phyloP scores from a whole-genome alignment of 768 basidiomycete genomes.

The Pleurotus eryngii region DNA sequence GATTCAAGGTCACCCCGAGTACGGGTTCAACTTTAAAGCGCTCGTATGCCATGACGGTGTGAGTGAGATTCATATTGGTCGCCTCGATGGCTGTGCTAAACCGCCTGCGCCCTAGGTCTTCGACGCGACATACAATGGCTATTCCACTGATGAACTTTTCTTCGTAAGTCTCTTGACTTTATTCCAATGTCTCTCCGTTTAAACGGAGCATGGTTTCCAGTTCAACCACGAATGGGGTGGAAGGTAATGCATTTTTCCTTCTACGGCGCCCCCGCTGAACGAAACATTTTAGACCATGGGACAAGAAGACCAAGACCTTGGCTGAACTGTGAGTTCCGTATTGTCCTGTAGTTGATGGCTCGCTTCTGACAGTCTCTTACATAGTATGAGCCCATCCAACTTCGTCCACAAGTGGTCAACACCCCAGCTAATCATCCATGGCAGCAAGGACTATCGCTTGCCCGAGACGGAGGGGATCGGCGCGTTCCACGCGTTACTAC shows the following conservation, averaged over 20 bases:
- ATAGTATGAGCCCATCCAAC: constrained; percentile 74
- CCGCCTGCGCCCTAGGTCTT: constrained; percentile 48
- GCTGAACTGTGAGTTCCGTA: constrained; percentile 48
- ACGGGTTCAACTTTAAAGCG: constrained; percentile 85
- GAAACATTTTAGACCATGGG: constrained; percentile 56
- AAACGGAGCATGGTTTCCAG: constrained; percentile 30
- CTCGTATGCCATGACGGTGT: constrained; percentile 92
- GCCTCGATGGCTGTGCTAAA: background rate
- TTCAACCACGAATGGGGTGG: constrained; percentile 89
- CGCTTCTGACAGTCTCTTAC: background rate
- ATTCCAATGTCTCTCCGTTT: too few relatives aligned
- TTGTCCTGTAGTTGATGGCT: background rate
- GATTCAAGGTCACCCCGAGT: constrained; percentile 94
- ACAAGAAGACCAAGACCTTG: constrained; percentile 47
- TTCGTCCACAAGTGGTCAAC: constrained; percentile 84
- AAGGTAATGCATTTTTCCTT: constrained; percentile 20
- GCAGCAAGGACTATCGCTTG: constrained; percentile 85
- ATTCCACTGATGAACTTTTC: constrained; percentile 87
- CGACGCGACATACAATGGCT: constrained; percentile 76
- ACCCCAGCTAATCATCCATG: constrained; percentile 81
- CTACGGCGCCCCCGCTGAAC: too few relatives aligned
- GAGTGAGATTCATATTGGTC: constrained; percentile 8
- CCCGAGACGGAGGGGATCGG: constrained; percentile 83
- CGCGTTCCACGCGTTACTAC: constrained; percentile 82
- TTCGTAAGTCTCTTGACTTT: constrained; percentile 52